phyloP scores from a whole-genome alignment of 169 alveolate species.

The Cryptosporidium ubiquitum region DNA sequence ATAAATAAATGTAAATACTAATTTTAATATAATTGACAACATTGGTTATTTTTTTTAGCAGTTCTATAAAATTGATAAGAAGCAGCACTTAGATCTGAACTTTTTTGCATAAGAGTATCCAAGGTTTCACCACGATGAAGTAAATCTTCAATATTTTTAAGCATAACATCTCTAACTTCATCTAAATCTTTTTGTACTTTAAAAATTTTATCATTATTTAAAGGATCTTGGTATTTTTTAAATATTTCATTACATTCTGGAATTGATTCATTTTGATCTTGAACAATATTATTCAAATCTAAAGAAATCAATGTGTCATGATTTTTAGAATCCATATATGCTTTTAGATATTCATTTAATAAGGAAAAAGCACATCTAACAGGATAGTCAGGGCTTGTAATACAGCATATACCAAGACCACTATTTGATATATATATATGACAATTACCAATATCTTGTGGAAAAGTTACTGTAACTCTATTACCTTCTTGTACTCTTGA shows the following conservation, averaged over 20 bases:
- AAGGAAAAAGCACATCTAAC: conserved; percentile 85
- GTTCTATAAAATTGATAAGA: conserved; percentile 88
- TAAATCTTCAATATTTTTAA: conserved; percentile 83
- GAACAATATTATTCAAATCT: conserved; percentile 9
- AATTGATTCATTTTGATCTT: conserved; percentile 80
- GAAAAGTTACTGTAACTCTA: conserved; percentile 88
- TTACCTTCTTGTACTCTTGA: conserved; percentile 87
- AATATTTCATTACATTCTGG: conserved; percentile 86
- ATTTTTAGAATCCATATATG: conserved; percentile 10
- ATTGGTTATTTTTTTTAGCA: conserved; percentile 91
- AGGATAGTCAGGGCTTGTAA: conserved; percentile 83
- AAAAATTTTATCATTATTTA: conserved; percentile 91
- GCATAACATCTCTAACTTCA: conserved; percentile 89
- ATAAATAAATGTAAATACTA: too few species aligned
- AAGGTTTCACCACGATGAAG: conserved; percentile 94
- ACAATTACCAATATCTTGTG: conserved; percentile 84
- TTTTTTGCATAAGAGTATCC: conserved; percentile 92
- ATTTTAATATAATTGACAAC: conserved; percentile 87
- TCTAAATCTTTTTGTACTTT: conserved; percentile 92
- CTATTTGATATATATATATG: conserved; percentile 78
- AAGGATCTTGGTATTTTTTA: conserved; percentile 91
- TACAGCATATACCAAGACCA: conserved; percentile 79
- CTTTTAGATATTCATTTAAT: conserved; percentile 75
- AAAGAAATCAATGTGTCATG: not conserved
- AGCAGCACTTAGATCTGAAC: conserved; percentile 88